These are phyloP conservation scores for Mycena sanguinolenta DNA, from an alignment of 768 basidiomycete genomes.

Conservation along the genomic window DNA sequence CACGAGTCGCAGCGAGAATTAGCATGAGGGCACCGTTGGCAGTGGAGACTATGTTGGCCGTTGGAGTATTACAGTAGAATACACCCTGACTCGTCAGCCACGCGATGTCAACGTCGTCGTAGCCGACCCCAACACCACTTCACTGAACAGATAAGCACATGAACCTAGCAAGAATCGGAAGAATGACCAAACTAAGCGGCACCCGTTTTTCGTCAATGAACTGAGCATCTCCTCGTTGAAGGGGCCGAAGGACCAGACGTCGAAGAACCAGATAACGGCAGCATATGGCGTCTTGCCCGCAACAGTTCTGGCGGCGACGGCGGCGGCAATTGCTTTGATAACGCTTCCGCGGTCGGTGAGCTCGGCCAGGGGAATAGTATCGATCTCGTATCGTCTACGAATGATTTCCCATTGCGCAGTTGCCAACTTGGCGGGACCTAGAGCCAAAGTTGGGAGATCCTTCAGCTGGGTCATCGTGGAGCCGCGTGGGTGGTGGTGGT, in stretches of 20 bases:
- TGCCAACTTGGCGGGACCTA: too few relatives aligned
- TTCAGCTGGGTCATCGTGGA: too few relatives aligned
- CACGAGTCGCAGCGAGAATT: slow-evolving; percentile 37
- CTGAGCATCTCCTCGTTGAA: slow-evolving; percentile 33
- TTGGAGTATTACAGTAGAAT: slow-evolving; percentile 42
- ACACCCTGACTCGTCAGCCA: slow-evolving; percentile 36
- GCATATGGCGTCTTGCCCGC: slow-evolving; percentile 24
- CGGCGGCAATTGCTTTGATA: slow-evolving; percentile 22
- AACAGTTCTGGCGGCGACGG: slow-evolving; percentile 25
- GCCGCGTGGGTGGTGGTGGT: too few relatives aligned
- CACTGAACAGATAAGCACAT: slow-evolving; percentile 10
- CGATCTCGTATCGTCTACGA: slow-evolving; percentile 27
- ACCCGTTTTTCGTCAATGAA: slow-evolving; percentile 28
- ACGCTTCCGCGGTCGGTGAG: slow-evolving; percentile 15
- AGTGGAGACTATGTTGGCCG: slow-evolving; percentile 35
- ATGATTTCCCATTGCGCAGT: slow-evolving; percentile 26
- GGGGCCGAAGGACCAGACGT: not conserved
- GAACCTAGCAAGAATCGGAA: not conserved
- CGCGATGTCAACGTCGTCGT: slow-evolving; percentile 33
- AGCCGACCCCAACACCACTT: slow-evolving; percentile 35
- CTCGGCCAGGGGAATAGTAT: slow-evolving; percentile 17
- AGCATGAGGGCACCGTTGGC: slow-evolving; percentile 41
- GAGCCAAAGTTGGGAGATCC: too few relatives aligned
- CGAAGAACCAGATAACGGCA: slow-evolving; percentile 36
- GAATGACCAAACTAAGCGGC: slow-evolving; percentile 34